Evolutionary conservation across 768 basidiomycete species (phyloP), one percentile per base, ranked within the genome.

Genomic region (Panaeolus cyanescens): DNA sequence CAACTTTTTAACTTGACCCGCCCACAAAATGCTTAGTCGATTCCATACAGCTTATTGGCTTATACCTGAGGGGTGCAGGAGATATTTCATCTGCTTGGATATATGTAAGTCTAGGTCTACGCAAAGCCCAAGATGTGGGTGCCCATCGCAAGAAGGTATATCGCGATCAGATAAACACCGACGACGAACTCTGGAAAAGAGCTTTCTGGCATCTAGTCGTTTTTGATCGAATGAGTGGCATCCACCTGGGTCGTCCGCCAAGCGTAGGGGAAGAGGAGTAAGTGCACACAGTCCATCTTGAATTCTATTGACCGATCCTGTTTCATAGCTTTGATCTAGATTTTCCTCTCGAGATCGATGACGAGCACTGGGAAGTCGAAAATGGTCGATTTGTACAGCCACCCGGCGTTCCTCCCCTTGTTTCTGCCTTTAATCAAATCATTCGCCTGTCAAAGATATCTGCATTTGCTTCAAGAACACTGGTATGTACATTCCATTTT

Each of bases 311-410:
- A 19, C 31, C 20, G 17, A 31, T 30, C 25, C 39, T 64, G 32
- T 37, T 36, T 63, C n/a, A 15, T 64, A 95, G 93, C 71, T 93
- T 92, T 69, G 94, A 96, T 70, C 77, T 90, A 28, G 93, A 93
- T 50, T 75, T 91, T 32, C 92, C 92, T 37, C 80, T 91, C 12
- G 92, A 93, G 71, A 88, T 94, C 13, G 92, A 96, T 64, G 89
- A 90, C 66, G 85, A 88, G 63, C 93, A 86, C 69, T 95, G 92
- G 92, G 83, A 86, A 62, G 75, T 73, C 17, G 57, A 80, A 80
- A 59, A 78, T 83, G 12, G 71, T 75, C 9, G 69, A 72, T 93
- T 92, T 74, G 81, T 82, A 62, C 93, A 94, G 65, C 93, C 92
- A 9, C 69, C 75, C 12, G 83, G 76, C 10, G 79, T 84, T 61